These are phyloP conservation scores for Chlamydomonas eustigma DNA, from an alignment of 139 green algal genomes.

Conservation along the genomic window DNA sequence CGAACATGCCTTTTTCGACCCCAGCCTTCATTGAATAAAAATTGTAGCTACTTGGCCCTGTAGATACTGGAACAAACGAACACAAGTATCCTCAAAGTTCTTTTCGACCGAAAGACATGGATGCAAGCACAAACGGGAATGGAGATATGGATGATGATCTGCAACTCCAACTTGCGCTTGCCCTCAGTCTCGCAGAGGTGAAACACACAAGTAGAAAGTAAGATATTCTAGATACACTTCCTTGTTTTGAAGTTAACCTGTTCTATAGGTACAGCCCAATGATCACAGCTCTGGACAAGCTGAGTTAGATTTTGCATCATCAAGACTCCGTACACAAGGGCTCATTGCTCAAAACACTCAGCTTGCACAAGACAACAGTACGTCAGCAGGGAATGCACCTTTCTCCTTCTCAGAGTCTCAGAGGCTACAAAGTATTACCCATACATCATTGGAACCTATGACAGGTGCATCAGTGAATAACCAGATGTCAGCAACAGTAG, in stretches of 20 bases:
- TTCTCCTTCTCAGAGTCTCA: not conserved
- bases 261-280: not conserved
- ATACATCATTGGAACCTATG: not conserved
- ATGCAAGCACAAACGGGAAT: not conserved
- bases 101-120: too few relatives aligned
- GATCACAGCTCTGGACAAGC: not conserved
- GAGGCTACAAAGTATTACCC: not conserved
- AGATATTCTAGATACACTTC: not conserved
- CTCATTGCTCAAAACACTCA: too few relatives aligned
- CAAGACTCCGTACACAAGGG: not conserved
- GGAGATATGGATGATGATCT: not conserved
- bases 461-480: not conserved
- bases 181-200: not conserved
- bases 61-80: too few relatives aligned
- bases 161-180: slow-evolving; percentile 1
- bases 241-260: not conserved
- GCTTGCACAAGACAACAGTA: too few relatives aligned
- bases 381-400: not conserved
- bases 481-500: not conserved
- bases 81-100: too few relatives aligned
- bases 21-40: too few relatives aligned
- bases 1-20: too few relatives aligned
- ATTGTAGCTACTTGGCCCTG: too few relatives aligned
- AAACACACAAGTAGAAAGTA: not conserved
- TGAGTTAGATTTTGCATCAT: not conserved